Evolutionary conservation across 2,329 filamentous ascomycete species (phyloP).

Genomic region (Amauroascus niger): DNA sequence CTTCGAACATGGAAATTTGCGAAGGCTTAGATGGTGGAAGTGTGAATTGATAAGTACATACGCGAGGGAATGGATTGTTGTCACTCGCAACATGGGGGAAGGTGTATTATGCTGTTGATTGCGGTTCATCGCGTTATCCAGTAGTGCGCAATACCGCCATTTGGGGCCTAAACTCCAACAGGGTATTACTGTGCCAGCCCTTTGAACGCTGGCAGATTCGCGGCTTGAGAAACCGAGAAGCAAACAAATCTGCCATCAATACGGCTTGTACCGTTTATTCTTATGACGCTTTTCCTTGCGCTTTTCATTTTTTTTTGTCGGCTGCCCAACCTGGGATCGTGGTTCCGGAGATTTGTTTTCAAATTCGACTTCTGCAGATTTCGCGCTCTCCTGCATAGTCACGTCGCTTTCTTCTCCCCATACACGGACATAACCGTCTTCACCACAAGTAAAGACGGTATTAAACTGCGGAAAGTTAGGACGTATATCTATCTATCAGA

Average conservation of each 20-base stretch:
- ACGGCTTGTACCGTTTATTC: slow-evolving; percentile 34
- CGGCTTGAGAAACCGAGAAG: background rate
- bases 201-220: background rate
- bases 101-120: background rate
- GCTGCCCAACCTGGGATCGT: slow-evolving; percentile 17
- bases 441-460: slow-evolving; percentile 38
- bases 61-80: background rate
- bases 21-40: background rate
- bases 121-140: background rate
- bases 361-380: background rate
- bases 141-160: background rate
- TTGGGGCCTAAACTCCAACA: background rate
- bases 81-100: background rate
- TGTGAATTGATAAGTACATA: background rate
- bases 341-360: background rate
- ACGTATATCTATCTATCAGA: background rate
- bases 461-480: slow-evolving; percentile 23
- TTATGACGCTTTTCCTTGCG: slow-evolving; percentile 25
- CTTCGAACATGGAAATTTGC: background rate
- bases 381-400: slow-evolving; percentile 16
- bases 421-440: slow-evolving; percentile 36
- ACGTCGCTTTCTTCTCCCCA: slow-evolving; percentile 23
- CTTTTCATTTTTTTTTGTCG: slow-evolving; percentile 16
- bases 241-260: slow-evolving; percentile 18
- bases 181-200: background rate